Percentiles rank a stretch among this genome's conserved stretches.
Conservation (phyloP, 306 rosid genomes). For the Casuarina equisetifolia region DNA sequence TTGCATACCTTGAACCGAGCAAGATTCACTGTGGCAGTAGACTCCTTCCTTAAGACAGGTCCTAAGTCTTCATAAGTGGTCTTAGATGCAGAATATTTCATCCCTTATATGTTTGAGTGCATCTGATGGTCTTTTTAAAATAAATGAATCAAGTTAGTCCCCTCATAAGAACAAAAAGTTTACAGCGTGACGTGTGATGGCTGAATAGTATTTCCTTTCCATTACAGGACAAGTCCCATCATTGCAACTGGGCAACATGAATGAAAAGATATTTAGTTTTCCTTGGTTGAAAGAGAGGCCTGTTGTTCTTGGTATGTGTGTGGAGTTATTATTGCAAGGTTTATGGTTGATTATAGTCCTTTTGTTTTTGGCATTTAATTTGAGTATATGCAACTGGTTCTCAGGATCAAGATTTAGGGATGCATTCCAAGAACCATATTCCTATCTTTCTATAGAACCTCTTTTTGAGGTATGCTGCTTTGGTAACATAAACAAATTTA, state of each 20-base stretch:
- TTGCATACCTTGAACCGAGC: slow-evolving; percentile 90
- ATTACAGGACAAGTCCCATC: slow-evolving; percentile 82
- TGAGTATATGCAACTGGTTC: slow-evolving; percentile 23
- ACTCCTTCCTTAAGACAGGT: slow-evolving; percentile 90
- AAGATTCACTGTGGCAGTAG: slow-evolving; percentile 88
- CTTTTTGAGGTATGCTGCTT: slow-evolving; percentile 61
- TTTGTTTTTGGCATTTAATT: slow-evolving; percentile 25
- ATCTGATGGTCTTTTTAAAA: slow-evolving; percentile 18
- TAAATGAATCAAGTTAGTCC: slow-evolving; percentile 5
- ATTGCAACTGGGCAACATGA: slow-evolving; percentile 75
- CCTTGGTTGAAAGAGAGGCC: slow-evolving; percentile 91
- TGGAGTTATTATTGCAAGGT: slow-evolving; percentile 14
- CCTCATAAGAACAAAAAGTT: slow-evolving; percentile 12
- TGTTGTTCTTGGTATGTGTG: slow-evolving; percentile 75
- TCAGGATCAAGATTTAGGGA: slow-evolving; percentile 92
- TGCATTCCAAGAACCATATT: slow-evolving; percentile 92
- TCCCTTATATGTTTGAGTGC: slow-evolving; percentile 8
- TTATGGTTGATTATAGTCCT: slow-evolving; percentile 22
- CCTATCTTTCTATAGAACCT: slow-evolving; percentile 79
- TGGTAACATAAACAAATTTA: slow-evolving; percentile 16
- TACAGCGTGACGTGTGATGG: slow-evolving; percentile 17
- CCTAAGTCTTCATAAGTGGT: slow-evolving; percentile 11
- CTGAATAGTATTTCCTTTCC: slow-evolving; percentile 16
- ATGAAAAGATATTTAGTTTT: slow-evolving; percentile 73
- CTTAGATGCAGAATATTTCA: slow-evolving; percentile 25